phyloP scores from a whole-genome alignment of 768 basidiomycete genomes.

The Rhodotorula sphaerocarpa region DNA sequence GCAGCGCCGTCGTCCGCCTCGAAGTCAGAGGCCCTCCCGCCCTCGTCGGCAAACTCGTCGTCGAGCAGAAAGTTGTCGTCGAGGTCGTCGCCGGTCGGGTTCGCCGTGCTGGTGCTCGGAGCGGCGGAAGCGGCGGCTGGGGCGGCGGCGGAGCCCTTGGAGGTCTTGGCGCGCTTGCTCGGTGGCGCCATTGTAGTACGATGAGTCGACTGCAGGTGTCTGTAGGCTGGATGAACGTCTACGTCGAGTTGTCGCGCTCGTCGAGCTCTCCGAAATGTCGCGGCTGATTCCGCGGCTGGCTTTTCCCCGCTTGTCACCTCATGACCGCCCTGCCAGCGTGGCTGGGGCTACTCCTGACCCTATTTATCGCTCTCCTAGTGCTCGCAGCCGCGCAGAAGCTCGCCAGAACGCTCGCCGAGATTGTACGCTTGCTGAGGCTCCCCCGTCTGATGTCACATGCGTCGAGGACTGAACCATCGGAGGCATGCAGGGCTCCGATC shows the following conservation, averaged over 20 bases:
- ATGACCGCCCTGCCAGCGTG: neutral
- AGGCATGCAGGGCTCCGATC: slow-evolving; percentile 9
- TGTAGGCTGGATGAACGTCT: too few relatives aligned
- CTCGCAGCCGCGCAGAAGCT: neutral
- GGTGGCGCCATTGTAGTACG: slow-evolving; percentile 7
- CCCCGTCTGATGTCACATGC: too few relatives aligned
- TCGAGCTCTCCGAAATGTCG: too few relatives aligned
- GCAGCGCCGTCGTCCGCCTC: slow-evolving; percentile 55
- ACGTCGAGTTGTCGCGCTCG: too few relatives aligned
- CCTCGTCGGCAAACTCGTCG: slow-evolving; percentile 59
- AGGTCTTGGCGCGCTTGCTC: slow-evolving; percentile 9
- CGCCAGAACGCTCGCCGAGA: slow-evolving; percentile 9
- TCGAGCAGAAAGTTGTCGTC: slow-evolving; percentile 48
- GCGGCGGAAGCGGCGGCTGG: too few relatives aligned
- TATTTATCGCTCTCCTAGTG: neutral
- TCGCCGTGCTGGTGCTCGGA: neutral
- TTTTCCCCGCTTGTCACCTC: too few relatives aligned
- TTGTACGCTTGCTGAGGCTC: neutral
- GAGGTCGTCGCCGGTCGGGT: slow-evolving; percentile 19
- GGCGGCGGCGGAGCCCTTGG: too few relatives aligned
- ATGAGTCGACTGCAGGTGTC: too few relatives aligned
- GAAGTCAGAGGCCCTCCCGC: slow-evolving; percentile 48
- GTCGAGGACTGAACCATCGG: neutral
- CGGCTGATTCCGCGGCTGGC: too few relatives aligned
- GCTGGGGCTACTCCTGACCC: slow-evolving; percentile 1